Evolutionary conservation across 441 rosid genomes (phyloP), one percentile per base, ranked within the genome.

Genomic region (Croton laevigatus): DNA sequence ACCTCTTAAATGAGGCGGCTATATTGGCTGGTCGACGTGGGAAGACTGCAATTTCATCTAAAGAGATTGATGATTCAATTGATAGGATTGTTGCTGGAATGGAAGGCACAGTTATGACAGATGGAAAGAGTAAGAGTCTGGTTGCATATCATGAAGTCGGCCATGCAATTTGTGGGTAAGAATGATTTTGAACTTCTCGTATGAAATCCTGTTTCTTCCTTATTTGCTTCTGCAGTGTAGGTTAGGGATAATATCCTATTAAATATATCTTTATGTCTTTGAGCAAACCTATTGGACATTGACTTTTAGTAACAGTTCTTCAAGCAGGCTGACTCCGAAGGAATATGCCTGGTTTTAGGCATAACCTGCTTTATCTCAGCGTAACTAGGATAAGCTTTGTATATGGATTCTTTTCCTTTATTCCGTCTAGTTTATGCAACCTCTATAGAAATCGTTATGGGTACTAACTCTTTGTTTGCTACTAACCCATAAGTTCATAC

Each of bases 81-180:
- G 98, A 94, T 80, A 87, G 98, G 79, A 94, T 94, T 79, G 97
- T 94, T 69, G 98, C 98, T 65, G 98, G 98, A 36, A 94, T 91
- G 98, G 98, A 91, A 82, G 98, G 97, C 73, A 94, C 98, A 0
- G 97, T 89, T 16, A 93, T 93, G 98, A 93, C 98, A 0, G 98
- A 93, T 69, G 97, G 98, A 73, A 93, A 93, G 85, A 89, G 98
- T 77, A 93, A 93, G 73, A 93, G 98, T 82, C 83, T 93, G 77
- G 98, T 91, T 73, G 96, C 97, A 51, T 91, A 94, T 83, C 98
- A 94, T 77, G 97, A 91, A 83, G 97, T 94, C 64, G 97, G 97
- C 61, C 98, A 94, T 70, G 96, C 97, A 11, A 76, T 94, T 62
- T 94, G 98, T 48, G 97, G 97, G 98, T 91, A 71, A 81, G 91